Conservation (phyloP, 2,329 filamentous ascomycete species). For the Dothidotthia symphoricarpi region DNA sequence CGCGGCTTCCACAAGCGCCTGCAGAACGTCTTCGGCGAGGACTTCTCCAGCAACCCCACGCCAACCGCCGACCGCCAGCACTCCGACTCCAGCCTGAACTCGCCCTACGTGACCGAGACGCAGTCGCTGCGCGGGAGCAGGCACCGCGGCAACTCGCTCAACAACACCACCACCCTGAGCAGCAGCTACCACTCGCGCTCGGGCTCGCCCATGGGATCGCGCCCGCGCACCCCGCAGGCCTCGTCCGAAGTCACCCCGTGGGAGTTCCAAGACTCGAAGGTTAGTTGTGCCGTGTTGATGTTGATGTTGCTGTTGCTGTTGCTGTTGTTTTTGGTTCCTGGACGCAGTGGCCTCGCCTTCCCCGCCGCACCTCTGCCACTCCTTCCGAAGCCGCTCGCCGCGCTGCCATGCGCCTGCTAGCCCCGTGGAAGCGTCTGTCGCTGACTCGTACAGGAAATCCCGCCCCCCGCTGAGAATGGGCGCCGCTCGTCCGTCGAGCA, state of each 20-base stretch:
- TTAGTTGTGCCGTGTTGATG: slow-evolving; percentile 50
- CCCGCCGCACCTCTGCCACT: too few relatives aligned
- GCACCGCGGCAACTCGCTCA: slow-evolving; percentile 80
- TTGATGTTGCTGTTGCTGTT: too few relatives aligned
- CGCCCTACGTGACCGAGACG: slow-evolving; percentile 53
- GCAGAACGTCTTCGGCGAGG: slow-evolving; percentile 90
- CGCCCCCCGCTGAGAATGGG: slow-evolving; percentile 36
- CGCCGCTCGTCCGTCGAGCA: slow-evolving; percentile 38
- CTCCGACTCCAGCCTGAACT: slow-evolving; percentile 65
- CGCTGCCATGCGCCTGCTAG: neutral
- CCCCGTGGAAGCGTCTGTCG: slow-evolving; percentile 2
- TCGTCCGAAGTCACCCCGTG: slow-evolving; percentile 97
- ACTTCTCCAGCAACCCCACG: too few relatives aligned
- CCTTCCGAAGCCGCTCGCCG: neutral
- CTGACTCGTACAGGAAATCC: slow-evolving; percentile 25
- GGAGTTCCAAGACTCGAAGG: slow-evolving; percentile 83
- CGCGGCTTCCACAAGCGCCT: slow-evolving; percentile 73
- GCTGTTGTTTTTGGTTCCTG: slow-evolving; percentile 13
- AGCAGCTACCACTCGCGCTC: slow-evolving; percentile 52
- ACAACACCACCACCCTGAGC: slow-evolving; percentile 56
- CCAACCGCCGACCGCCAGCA: slow-evolving; percentile 62
- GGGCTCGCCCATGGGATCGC: slow-evolving; percentile 70
- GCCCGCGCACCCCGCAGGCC: slow-evolving; percentile 80
- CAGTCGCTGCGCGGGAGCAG: slow-evolving; percentile 61
- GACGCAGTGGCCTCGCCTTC: too few relatives aligned